Conservation (phyloP, 202 grass and related monocot species). For the Digitaria exilis region DNA sequence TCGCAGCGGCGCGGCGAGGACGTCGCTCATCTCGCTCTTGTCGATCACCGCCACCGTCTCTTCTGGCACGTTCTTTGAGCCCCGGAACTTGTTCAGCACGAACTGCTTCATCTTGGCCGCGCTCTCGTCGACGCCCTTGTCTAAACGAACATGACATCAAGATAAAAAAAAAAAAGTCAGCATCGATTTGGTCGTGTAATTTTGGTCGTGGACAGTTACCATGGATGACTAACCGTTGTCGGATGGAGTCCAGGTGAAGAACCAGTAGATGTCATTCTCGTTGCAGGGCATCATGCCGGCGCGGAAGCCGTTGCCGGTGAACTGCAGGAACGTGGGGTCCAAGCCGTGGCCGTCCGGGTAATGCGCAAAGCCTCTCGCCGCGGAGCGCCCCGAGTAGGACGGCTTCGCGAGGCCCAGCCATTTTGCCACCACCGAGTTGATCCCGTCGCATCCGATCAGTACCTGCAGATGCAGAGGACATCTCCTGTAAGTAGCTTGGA, state of each 20-base stretch:
- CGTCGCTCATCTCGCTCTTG: constrained; percentile 49
- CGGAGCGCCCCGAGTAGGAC: constrained; percentile 41
- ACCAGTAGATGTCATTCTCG: constrained; percentile 55
- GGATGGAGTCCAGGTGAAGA: constrained; percentile 66
- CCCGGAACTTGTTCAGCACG: constrained; percentile 49
- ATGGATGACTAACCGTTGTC: constrained; percentile 20
- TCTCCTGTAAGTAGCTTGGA: neutral
- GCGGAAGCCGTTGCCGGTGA: constrained; percentile 56
- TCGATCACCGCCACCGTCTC: constrained; percentile 52
- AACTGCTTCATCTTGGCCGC: constrained; percentile 42
- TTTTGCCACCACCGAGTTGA: constrained; percentile 67
- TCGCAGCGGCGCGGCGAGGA: constrained; percentile 48
- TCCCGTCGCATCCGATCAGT: constrained; percentile 61
- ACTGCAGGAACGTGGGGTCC: constrained; percentile 43
- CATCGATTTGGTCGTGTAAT: neutral
- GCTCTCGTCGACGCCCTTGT: constrained; percentile 46
- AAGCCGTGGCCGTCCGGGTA: constrained; percentile 54
- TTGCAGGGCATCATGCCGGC: constrained; percentile 47
- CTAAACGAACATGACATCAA: constrained; percentile 1
- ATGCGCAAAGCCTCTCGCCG: constrained; percentile 54
- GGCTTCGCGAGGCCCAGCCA: constrained; percentile 64
- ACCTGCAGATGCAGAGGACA: too few relatives aligned
- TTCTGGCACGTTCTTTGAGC: constrained; percentile 36
- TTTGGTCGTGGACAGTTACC: neutral
- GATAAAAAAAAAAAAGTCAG: neutral